Conservation (phyloP, 1,139 yeast genomes). For the Scheffersomyces lignicola region DNA sequence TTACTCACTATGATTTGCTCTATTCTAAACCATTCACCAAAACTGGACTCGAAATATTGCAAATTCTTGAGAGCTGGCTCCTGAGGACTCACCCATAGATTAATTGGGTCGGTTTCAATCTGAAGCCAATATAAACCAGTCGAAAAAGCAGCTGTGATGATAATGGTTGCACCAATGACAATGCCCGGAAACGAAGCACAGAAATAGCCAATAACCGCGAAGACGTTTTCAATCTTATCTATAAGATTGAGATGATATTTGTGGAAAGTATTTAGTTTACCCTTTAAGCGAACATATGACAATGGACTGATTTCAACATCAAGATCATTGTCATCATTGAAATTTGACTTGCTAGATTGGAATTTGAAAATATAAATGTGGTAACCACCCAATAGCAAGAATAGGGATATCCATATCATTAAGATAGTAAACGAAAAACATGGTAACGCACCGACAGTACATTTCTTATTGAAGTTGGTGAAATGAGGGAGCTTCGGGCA, state of each 20-base stretch:
- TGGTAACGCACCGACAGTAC: constrained; percentile 64
- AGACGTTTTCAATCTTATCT: constrained; percentile 28
- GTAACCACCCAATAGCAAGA: constrained; percentile 38
- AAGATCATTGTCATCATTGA: constrained; percentile 17
- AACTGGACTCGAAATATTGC: constrained; percentile 68
- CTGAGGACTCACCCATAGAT: constrained; percentile 83
- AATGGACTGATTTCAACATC: constrained; percentile 19
- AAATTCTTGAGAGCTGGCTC: constrained; percentile 75
- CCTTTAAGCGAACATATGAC: constrained; percentile 13
- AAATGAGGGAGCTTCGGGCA: constrained; percentile 69
- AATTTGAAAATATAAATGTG: constrained; percentile 31
- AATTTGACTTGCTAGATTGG: constrained; percentile 11
- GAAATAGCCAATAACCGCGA: constrained; percentile 46
- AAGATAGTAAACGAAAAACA: constrained; percentile 71
- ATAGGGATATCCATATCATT: constrained; percentile 44
- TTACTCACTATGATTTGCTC: constrained; percentile 82
- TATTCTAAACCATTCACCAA: constrained; percentile 90
- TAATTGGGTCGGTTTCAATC: constrained; percentile 77
- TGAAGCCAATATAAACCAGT: constrained; percentile 53
- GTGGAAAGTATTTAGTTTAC: constrained; percentile 10
- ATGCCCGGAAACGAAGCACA: constrained; percentile 62
- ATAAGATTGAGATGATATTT: constrained; percentile 15
- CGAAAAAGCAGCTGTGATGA: constrained; percentile 48
- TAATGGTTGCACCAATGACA: constrained; percentile 48
- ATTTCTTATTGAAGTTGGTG: constrained; percentile 31